Evolutionary conservation across 345 rosid species (phyloP).

Genomic region (Adansonia digitata): DNA sequence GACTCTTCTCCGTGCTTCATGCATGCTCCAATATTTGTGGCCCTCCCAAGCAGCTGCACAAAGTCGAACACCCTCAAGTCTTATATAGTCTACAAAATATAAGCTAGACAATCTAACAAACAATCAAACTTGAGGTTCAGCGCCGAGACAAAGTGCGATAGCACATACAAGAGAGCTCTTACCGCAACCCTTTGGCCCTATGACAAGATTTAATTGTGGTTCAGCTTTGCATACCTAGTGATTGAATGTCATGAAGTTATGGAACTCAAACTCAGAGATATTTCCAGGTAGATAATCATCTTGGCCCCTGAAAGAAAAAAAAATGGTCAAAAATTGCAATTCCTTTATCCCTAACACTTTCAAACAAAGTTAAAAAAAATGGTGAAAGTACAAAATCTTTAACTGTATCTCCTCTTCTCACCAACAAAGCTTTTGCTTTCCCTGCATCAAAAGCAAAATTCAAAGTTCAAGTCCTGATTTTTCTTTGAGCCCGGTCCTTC

Average conservation of each 20-base stretch:
- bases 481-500: not conserved
- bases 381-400: not conserved
- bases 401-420: not conserved
- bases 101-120: constrained; percentile 1
- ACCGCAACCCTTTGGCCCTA: constrained; percentile 97
- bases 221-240: constrained; percentile 74
- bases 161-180: constrained; percentile 93
- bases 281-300: constrained; percentile 90
- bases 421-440: no score
- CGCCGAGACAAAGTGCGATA: constrained; percentile 89
- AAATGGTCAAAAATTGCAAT: no score
- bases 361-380: no score
- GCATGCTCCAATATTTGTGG: constrained; percentile 75
- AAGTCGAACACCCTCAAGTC: not conserved
- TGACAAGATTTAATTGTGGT: constrained; percentile 78
- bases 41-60: constrained; percentile 86
- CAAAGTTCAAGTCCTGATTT: not conserved
- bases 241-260: constrained; percentile 85
- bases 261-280: constrained; percentile 76
- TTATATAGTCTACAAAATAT: not conserved
- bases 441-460: no score
- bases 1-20: constrained; percentile 87
- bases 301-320: constrained; percentile 52
- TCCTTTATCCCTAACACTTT: no score
- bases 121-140: constrained; percentile 69